Conservation (phyloP, 495 filamentous ascomycete species). For the Usnea hakonensis region DNA sequence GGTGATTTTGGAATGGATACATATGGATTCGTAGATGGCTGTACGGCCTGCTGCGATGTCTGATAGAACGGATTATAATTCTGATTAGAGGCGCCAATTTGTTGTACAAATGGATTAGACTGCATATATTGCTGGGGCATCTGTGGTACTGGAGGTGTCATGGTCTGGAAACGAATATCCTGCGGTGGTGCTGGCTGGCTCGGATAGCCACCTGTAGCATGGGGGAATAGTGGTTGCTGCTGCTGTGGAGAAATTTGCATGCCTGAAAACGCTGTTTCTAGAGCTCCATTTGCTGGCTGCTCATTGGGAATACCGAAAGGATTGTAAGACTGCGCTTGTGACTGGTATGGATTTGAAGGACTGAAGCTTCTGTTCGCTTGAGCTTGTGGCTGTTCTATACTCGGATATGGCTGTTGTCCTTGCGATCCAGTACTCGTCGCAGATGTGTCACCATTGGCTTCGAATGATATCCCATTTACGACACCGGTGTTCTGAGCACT, state of each 20-base stretch:
- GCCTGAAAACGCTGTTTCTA: slow-evolving; percentile 64
- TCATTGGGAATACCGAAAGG: slow-evolving; percentile 55
- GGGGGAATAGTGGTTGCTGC: slow-evolving; percentile 67
- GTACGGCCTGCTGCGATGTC: slow-evolving; percentile 29
- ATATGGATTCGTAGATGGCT: slow-evolving; percentile 19
- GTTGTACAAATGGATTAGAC: slow-evolving; percentile 37
- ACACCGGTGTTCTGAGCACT: slow-evolving; percentile 8
- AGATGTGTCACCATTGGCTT: slow-evolving; percentile 8
- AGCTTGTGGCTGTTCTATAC: not conserved
- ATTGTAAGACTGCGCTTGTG: slow-evolving; percentile 43
- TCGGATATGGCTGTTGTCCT: slow-evolving; percentile 8
- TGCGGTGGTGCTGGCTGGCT: slow-evolving; percentile 42
- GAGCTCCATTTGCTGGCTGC: slow-evolving; percentile 42
- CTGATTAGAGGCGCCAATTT: slow-evolving; percentile 35
- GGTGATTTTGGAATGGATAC: slow-evolving; percentile 29
- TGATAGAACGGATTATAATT: slow-evolving; percentile 64
- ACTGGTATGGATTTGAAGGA: slow-evolving; percentile 24
- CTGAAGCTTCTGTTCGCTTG: slow-evolving; percentile 5
- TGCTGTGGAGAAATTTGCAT: slow-evolving; percentile 48
- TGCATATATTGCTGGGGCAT: slow-evolving; percentile 45
- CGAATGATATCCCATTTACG: slow-evolving; percentile 12
- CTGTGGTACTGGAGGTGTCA: slow-evolving; percentile 53
- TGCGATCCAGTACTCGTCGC: not conserved
- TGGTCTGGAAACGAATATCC: slow-evolving; percentile 45
- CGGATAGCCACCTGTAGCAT: slow-evolving; percentile 72